phyloP scores from a whole-genome alignment of 192 early-diverging fungal species.

The Lobosporangium transversale region DNA sequence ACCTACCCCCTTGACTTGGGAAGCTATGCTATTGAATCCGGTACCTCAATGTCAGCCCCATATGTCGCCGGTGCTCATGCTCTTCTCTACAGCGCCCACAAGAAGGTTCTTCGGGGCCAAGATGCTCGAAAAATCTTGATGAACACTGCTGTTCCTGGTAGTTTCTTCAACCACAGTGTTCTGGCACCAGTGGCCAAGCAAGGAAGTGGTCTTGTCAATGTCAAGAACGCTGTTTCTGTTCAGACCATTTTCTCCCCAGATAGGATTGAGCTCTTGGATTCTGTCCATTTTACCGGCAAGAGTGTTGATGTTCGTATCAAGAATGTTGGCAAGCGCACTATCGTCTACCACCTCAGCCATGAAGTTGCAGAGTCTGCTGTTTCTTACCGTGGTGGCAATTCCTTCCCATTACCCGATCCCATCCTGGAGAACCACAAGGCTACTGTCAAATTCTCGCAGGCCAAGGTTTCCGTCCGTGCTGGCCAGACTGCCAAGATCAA shows the following conservation, averaged over 20 bases:
- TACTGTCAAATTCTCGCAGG: constrained; percentile 38
- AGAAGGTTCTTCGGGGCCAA: constrained; percentile 50
- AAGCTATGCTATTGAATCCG: constrained; percentile 60
- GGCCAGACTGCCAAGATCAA: constrained; percentile 38
- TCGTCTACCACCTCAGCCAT: constrained; percentile 48
- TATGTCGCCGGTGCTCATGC: constrained; percentile 77
- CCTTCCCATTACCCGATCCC: constrained; percentile 46
- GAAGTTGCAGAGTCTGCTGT: constrained; percentile 45
- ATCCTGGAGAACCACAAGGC: constrained; percentile 48
- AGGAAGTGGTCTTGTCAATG: constrained; percentile 79
- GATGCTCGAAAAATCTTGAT: constrained; percentile 39
- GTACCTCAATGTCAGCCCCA: constrained; percentile 87
- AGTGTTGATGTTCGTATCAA: constrained; percentile 52
- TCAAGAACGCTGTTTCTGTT: constrained; percentile 66
- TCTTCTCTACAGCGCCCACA: constrained; percentile 64
- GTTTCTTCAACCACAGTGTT: neutral
- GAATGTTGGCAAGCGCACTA: constrained; percentile 42
- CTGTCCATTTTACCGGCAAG: constrained; percentile 43
- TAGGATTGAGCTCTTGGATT: constrained; percentile 64
- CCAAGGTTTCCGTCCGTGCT: constrained; percentile 35
- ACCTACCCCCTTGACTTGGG: constrained; percentile 60
- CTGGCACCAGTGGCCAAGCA: constrained; percentile 62
- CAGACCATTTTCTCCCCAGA: constrained; percentile 65
- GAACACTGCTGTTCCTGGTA: constrained; percentile 28
- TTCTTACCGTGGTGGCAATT: constrained; percentile 32